Base-by-base conservation (phyloP, 768 basidiomycete genomes). In the Auricularia cornea region DNA sequence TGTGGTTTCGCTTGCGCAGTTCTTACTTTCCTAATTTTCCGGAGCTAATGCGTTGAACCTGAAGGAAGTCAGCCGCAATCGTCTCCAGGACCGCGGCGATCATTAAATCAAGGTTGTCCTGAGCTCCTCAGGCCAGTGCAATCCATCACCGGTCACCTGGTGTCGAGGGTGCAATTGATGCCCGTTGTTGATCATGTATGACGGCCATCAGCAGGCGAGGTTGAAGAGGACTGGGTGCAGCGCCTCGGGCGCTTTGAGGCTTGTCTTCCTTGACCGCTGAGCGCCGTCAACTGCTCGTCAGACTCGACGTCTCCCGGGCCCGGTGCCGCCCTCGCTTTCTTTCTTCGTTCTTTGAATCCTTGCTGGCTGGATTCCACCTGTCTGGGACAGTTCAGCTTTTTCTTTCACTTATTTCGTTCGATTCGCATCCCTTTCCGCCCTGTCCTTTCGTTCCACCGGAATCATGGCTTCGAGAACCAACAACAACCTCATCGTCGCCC, bases 301-400 rank as follows among this genome's bases (percentile, higher is more conserved):
- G 44, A 48, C 44, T 23, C 16, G 44, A 48, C 44, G 44, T 28
- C 30, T 57, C 54, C 23, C 28, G 51, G 54, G 54, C 54, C 54
- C 54, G 54, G 54, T 26, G 54, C 54, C 54, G 23, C 26, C 54
- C 28, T 31, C 29, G 10, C 26, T 26, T 57, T 57, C 29, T 20
- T 57, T 57, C 28, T 16, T 16, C 54, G 30, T 31, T 57, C 28
- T 26, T 10, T 31, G 54, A n/a, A n/a, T 57, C 30, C 26, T 57
- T 57, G 30, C 28, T 57, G 54, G 54, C 54, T 57, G 54, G 28
- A 16, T 30, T 57, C 54, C 54, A 28, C 28, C 54, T 57, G 54
- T 57, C 54, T 57, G 54, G 54, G 16, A 57, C 54, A 57, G 54
- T 57, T 28, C 54, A 57, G 44, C 44, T 48, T 48, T 48, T 48